phyloP scores from a whole-genome alignment of 202 grass and related monocot species.

The Dendrocalamus latiflorus region DNA sequence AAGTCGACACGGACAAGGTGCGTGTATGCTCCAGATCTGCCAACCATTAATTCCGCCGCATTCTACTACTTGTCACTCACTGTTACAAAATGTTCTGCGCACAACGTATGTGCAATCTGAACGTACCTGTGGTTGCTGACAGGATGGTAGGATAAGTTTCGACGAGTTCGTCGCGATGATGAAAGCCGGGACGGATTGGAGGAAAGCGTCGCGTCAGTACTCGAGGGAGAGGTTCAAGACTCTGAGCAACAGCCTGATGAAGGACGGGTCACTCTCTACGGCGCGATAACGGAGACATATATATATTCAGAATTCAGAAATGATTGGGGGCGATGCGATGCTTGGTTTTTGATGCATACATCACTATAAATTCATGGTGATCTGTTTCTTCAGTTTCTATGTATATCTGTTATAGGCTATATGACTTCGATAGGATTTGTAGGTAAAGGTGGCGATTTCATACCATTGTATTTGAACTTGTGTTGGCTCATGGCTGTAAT shows the following conservation, averaged over 20 bases:
- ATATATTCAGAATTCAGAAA: neutral
- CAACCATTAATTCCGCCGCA: neutral
- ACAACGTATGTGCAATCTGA: neutral
- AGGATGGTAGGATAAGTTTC: constrained; percentile 83
- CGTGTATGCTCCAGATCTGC: neutral
- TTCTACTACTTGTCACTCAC: too few species aligned
- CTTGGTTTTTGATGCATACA: constrained; percentile 26
- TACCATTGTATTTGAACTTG: neutral
- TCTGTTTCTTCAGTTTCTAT: neutral
- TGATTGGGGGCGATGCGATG: constrained; percentile 24
- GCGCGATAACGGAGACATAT: neutral
- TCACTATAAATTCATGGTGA: neutral
- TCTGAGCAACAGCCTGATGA: constrained; percentile 82
- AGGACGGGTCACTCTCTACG: constrained; percentile 59
- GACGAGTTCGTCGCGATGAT: constrained; percentile 90
- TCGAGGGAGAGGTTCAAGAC: constrained; percentile 84
- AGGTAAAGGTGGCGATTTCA: neutral
- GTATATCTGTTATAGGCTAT: neutral
- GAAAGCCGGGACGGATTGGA: constrained; percentile 93
- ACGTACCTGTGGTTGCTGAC: neutral
- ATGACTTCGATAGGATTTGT: neutral
- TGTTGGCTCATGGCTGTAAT: too few species aligned
- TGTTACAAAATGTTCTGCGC: neutral
- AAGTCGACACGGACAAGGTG: constrained; percentile 88
- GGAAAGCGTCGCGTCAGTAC: constrained; percentile 95